Evolutionary conservation across 345 rosid genomes (phyloP).

Genomic region (Psidium guajava): DNA sequence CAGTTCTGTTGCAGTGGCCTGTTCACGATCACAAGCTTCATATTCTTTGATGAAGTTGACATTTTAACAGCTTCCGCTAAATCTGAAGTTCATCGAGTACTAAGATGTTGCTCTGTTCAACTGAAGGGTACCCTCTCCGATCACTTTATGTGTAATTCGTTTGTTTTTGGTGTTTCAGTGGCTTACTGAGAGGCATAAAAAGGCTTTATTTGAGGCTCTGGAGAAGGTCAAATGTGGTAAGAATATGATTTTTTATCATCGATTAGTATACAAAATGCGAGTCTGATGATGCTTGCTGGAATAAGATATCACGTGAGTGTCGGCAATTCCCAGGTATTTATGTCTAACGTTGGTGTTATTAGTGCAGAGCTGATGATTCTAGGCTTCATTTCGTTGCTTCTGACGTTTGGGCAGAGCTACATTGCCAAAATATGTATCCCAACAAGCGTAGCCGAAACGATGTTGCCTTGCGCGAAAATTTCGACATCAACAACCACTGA

Average conservation of each 20-base stretch:
- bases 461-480: constrained; percentile 55
- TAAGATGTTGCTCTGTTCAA: not conserved
- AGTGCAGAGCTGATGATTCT: constrained; percentile 90
- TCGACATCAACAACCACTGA: not conserved
- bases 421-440: constrained; percentile 65
- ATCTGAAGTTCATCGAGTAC: not conserved
- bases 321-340: not conserved
- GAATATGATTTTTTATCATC: not conserved
- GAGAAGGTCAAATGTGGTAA: constrained; percentile 84
- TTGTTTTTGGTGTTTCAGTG: constrained; percentile 27
- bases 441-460: constrained; percentile 29
- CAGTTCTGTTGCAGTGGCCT: not conserved
- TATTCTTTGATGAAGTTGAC: not conserved
- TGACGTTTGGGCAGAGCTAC: constrained; percentile 64
- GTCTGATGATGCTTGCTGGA: not conserved
- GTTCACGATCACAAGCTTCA: not conserved
- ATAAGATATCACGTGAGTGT: not conserved
- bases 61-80: not conserved
- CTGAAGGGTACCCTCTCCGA: not conserved
- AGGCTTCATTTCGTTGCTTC: constrained; percentile 87
- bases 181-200: constrained; percentile 70
- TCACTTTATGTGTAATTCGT: not conserved
- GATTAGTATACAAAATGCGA: not conserved
- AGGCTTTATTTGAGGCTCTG: constrained; percentile 71
- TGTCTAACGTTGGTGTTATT: not conserved